Conservation (phyloP, 2,329 filamentous ascomycete genomes). For the Lachnellula suecica region DNA sequence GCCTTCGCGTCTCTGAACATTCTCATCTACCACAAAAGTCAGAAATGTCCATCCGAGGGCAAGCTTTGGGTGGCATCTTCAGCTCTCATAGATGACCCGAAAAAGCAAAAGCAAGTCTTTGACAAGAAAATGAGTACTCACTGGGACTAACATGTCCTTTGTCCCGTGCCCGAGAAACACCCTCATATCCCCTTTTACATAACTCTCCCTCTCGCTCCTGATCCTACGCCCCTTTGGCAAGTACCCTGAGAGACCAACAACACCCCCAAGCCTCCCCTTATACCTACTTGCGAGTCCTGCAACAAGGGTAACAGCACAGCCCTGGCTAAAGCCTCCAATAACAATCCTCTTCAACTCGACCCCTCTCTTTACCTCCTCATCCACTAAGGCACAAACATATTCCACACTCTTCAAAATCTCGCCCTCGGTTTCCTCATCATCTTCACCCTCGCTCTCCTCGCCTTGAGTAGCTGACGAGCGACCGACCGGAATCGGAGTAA, state of each 20-base stretch:
- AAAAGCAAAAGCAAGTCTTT: neutral
- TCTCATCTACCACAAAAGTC: slow-evolving; percentile 29
- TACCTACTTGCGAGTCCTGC: slow-evolving; percentile 59
- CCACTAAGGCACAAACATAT: slow-evolving; percentile 75
- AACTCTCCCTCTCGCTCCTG: slow-evolving; percentile 36
- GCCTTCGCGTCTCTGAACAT: slow-evolving; percentile 41
- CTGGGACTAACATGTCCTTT: slow-evolving; percentile 46
- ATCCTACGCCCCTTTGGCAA: slow-evolving; percentile 42
- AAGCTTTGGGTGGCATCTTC: no score
- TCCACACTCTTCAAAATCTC: slow-evolving; percentile 71
- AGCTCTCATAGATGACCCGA: no score
- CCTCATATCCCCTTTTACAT: slow-evolving; percentile 36
- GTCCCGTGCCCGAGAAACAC: slow-evolving; percentile 47
- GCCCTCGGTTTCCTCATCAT: slow-evolving; percentile 55
- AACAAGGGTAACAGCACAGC: slow-evolving; percentile 79
- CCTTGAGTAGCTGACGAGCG: slow-evolving; percentile 24
- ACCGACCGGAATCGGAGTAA: slow-evolving; percentile 37
- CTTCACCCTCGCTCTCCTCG: slow-evolving; percentile 42
- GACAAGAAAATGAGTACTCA: neutral
- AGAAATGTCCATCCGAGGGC: neutral
- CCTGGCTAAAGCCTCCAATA: slow-evolving; percentile 81
- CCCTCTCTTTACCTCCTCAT: slow-evolving; percentile 73
- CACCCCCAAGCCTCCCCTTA: slow-evolving; percentile 69
- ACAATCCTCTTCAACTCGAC: slow-evolving; percentile 79
- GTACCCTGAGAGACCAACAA: slow-evolving; percentile 72